Evolutionary conservation across 257 asterid genomes (phyloP).

Genomic region (Coffea canephora): DNA sequence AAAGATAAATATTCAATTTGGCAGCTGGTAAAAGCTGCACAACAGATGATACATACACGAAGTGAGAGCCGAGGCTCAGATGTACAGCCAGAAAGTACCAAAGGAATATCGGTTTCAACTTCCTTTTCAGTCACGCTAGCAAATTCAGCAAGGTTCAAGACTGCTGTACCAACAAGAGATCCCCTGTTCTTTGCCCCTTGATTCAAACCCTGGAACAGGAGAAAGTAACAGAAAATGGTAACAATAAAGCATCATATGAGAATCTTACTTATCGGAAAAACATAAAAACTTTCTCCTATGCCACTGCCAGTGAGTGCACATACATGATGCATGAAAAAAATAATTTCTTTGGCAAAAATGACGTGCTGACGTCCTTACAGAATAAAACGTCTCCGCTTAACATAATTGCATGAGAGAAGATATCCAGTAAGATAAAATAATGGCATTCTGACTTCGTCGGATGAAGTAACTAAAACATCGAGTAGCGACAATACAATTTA

Average conservation of each 20-base stretch:
- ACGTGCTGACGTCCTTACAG: not conserved
- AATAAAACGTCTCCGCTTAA: not conserved
- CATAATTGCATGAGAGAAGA: not conserved
- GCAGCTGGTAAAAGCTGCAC: not conserved
- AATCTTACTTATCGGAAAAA: not conserved
- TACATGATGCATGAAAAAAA: not conserved
- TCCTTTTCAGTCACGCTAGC: conserved; percentile 59
- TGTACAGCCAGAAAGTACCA: conserved; percentile 44
- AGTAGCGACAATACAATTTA: not conserved
- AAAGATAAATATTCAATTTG: not conserved
- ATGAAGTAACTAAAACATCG: no score
- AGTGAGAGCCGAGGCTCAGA: conserved; percentile 50
- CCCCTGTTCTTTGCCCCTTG: conserved; percentile 69
- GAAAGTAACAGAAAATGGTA: not conserved
- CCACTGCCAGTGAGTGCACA: not conserved
- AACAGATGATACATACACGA: conserved; percentile 41
- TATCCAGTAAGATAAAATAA: not conserved
- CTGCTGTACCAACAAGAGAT: conserved; percentile 53
- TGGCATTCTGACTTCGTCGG: not conserved
- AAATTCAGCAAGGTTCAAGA: conserved; percentile 74
- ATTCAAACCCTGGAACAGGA: conserved; percentile 48
- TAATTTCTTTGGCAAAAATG: not conserved
- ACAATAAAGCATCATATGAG: not conserved
- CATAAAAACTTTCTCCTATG: not conserved
- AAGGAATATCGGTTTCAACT: conserved; percentile 58